Base-by-base conservation (phyloP, 306 rosid species). In the Castanopsis chinensis region DNA sequence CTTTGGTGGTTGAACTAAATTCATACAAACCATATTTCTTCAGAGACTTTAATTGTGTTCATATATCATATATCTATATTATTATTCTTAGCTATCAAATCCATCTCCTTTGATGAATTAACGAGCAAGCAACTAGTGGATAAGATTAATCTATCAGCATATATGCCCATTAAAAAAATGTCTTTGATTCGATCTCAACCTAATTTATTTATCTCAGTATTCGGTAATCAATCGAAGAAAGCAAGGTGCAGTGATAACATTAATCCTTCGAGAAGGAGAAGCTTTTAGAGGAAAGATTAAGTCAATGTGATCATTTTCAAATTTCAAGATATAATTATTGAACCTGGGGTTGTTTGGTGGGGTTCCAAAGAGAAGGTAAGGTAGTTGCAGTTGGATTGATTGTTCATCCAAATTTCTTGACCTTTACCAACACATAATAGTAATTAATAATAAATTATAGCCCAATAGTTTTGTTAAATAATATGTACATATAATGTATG, bases 321-420 rank as follows among this genome's bases (percentile, higher is more conserved):
- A 10, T 65, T 54, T 28, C 60, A 2, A 7, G 52, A 64, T 9
- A 41, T 41, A 7, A 41, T 49, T 25, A 9, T 30, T 49, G 20
- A 37, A 67, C 35, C 25, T 23, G 20, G 51, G 78, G 69, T 11
- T 72, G 81, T 85, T 85, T 77, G 89, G 83, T 72, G 23, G 78
- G 65, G 53, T 41, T 49, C 82, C 85, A 74, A 9, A 18, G 73
- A 79, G 12, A 51, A 65, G 71, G 27, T 19, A 58, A 1, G 73
- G 78, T 82, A 12, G 85, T 82, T 82, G 81, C 52, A 41, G 81
- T 76, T 72, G 57, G 78, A 20, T 80, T n/a, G 81, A 63, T 82
- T 63, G 75, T 73, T 73, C 75, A 67, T 78, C 82, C 78, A 71
- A 73, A 71, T 64, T 72, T 15, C 30, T 77, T 82, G 71, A 77